Base-by-base conservation (phyloP, 768 basidiomycete species). In the Xerocomus potaroensis region DNA sequence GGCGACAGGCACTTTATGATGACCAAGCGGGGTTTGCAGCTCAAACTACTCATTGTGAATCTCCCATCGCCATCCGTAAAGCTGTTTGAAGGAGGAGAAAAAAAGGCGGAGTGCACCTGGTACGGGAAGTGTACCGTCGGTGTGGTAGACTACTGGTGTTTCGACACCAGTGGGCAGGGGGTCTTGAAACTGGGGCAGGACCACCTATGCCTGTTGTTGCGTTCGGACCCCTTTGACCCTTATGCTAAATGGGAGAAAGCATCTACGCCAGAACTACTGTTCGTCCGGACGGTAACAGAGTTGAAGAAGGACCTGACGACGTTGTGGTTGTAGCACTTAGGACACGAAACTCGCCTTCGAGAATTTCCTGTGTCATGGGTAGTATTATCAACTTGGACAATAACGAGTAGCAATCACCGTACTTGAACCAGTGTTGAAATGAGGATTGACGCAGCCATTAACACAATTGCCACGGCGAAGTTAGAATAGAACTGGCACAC, bases 11-110 rank as follows among this genome's bases (percentile, higher is more conserved):
- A 64, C 38, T 63, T 65, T 21, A 37, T 58, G 33, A 58, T 67
- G 65, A 67, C 63, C 7, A 67, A 64, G 38, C 61, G 63, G 31
- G 63, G 65, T n/a, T 38, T 64, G 21, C 58, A 67, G 18, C 44
- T 64, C 22, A 60, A 55, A 19, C 27, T 67, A 2, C 50, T 64
- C 31, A 19, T 60, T 1, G 33, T 63, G 16, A 41, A 56, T 12
- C 38, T 67, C 10, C 60, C 59, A 3, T 62, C 54, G 12, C 14
- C 52, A 3, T 45, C 40, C 3, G 29, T 53, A 24, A 47, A 35
- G 26, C 27, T 64, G 16, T 44, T 57, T 26, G 63, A 64, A 36
- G 55, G 50, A 4, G 27, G 7, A 4, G 51, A 49, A 14, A 38
- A 21, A 18, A 38, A 38, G 4, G 23, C 24, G 10, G 57, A 66